Base-by-base conservation (phyloP, 2,329 filamentous ascomycete species). In the Aspergillus versicolor region DNA sequence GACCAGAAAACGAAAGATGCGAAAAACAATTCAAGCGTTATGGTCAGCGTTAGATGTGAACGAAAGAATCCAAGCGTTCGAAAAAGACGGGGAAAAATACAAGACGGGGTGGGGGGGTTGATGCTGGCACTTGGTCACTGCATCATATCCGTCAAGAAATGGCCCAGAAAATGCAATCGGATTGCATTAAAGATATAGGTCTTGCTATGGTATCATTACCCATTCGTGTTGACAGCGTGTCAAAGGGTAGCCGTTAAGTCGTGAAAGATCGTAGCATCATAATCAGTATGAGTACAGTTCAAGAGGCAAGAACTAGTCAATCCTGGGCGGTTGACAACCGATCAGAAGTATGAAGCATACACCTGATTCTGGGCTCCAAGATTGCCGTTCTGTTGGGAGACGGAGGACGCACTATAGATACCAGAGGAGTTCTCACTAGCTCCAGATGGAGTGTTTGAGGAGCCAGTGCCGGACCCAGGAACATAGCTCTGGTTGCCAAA, bases 281-380 rank as follows among this genome's bases (percentile, higher is more conserved):
- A 70, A 64, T 74, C 65, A 67, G 61, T 75, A 74, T 71, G 70
- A 65, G 67, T 75, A 75, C 73, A 75, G 54, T 63, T 67, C 64
- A 61, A 54, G 62, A 58, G 55, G 58, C 60, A 64, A 54, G 53
- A 63, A 63, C 61, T 57, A 56, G 61, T 58, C 62, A 58, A 46
- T 52, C 49, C 51, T 52, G 42, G 61, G 54, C 50, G 56, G 48
- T 52, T 62, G 54, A 49, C 50, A 58, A 58, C 43, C 50, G 53
- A 51, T 71, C 63, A 75, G 57, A 69, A 73, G 59, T 72, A 75
- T 7, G 24, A n/a, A 42, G 68, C 62, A 54, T 69, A 73, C 56
- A 69, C 44, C 56, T 69, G 71, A 49, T 59, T 63, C 54, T 67
- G 67, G 44, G 66, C 45, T 44, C 63, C 64, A 49, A 71, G 60